Conservation (phyloP, 352 stramenopile genomes). For the Aphanomyces euteiches region DNA sequence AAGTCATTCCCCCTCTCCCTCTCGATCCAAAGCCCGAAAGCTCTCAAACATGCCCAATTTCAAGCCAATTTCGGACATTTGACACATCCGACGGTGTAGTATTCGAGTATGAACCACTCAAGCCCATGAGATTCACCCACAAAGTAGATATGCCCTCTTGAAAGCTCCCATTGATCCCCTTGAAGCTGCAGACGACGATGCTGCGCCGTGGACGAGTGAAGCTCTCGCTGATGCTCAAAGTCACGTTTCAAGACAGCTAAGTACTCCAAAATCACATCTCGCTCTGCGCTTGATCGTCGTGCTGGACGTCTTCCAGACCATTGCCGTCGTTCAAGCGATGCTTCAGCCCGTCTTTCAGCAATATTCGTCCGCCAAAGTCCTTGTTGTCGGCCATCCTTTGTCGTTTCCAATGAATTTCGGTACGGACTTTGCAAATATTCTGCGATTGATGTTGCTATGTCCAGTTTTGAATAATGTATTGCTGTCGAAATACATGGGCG, state of each 20-base stretch:
- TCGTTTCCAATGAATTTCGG: background rate
- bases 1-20: background rate
- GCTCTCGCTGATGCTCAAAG: slow-evolving; percentile 29
- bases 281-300: slow-evolving; percentile 57
- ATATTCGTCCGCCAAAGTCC: slow-evolving; percentile 14
- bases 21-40: background rate
- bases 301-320: slow-evolving; percentile 56
- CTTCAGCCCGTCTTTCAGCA: slow-evolving; percentile 56
- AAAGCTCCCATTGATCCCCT: slow-evolving; percentile 1
- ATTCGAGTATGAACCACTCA: slow-evolving; percentile 2
- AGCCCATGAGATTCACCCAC: background rate
- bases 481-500: slow-evolving; percentile 44
- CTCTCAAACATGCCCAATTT: background rate
- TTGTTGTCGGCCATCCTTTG: slow-evolving; percentile 12
- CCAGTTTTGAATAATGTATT: slow-evolving; percentile 50
- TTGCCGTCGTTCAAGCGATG: slow-evolving; percentile 53
- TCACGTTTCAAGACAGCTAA: background rate
- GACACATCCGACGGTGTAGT: background rate
- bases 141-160: slow-evolving; percentile 28
- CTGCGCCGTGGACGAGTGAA: background rate
- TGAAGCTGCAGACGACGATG: background rate
- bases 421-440: background rate
- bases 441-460: background rate
- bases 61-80: background rate
- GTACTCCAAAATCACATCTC: background rate